phyloP scores from a whole-genome alignment of 306 rosid genomes.

The Dalbergia oliveri region DNA sequence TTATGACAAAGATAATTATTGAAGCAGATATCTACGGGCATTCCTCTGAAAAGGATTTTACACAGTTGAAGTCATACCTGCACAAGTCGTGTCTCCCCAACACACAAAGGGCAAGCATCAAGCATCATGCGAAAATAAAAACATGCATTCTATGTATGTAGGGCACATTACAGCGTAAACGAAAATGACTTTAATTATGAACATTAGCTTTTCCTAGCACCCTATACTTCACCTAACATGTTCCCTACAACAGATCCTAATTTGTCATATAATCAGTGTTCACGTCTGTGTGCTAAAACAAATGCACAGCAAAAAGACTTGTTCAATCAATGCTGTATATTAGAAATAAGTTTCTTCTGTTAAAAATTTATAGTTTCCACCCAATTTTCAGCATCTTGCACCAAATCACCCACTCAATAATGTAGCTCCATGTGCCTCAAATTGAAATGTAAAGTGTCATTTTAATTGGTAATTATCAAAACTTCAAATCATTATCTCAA shows the following conservation, averaged over 20 bases:
- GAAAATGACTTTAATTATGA: conserved; percentile 35
- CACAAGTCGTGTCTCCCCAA: neutral
- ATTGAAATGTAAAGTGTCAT: neutral
- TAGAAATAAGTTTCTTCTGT: neutral
- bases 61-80: conserved; percentile 25
- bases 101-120: neutral
- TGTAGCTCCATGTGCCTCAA: neutral
- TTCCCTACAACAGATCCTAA: conserved; percentile 12
- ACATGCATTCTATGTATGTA: conserved; percentile 34
- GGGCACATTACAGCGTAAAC: conserved; percentile 29
- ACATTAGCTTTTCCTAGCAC: neutral
- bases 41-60: conserved; percentile 30
- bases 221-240: conserved; percentile 37
- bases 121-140: conserved; percentile 24
- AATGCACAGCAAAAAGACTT: conserved; percentile 18
- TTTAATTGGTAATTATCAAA: neutral
- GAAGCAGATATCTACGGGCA: neutral
- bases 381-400: neutral
- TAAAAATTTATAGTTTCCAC: neutral
- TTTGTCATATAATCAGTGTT: conserved; percentile 38
- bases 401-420: neutral
- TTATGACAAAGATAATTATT: neutral
- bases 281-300: neutral
- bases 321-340: neutral
- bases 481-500: neutral